Base-by-base conservation (phyloP, 2,329 filamentous ascomycete species). In the Xylaria sp. region DNA sequence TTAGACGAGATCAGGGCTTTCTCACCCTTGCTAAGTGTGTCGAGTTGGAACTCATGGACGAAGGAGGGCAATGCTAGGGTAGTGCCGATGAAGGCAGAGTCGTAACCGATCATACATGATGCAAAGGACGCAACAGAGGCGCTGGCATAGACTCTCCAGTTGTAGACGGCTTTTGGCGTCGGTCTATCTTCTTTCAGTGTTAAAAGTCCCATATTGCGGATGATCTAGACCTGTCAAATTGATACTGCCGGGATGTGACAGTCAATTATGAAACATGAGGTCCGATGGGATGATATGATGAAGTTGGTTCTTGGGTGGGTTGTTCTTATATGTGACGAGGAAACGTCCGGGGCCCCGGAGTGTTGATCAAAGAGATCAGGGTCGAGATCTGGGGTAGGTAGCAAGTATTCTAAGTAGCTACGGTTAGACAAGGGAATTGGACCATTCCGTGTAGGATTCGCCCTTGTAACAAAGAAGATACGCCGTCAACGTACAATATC, bases 21-120 rank as follows among this genome's bases (percentile, higher is more conserved):
- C n/a, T 86, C 76, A 3, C 74, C 63, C 0, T 77, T 62, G 4
- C 76, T 79, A 80, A 90, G 86, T 2, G 79, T 74, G 2, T 78
- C 81, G 73, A 94, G 90, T 15, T 82, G 74, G 77, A 95, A 95
- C 76, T 94, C 92, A 1, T 83, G 75, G 52, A 83, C 83, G 79
- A 94, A 94, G 0, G 91, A 91, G 0, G 86, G 83, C 34, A 95
- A 83, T 1, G 90, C 87, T 36, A 94, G 82, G 1, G 92, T 94
- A 0, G 90, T 92, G 69, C 91, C 92, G 73, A 94, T 94, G 79
- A 94, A 94, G 71, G 92, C 90, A 60, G 87, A 91, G 77, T 94
- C 91, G 69, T 86, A 87, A 65, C 85, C 86, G 63, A 88, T 87
- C 76, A 83, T 86, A 75, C 85, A 87, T 43, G 86, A 83, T 34